These are phyloP conservation scores for Yamadazyma trypodendri DNA, from an alignment of 1,139 yeast genomes.

Conservation along the genomic window DNA sequence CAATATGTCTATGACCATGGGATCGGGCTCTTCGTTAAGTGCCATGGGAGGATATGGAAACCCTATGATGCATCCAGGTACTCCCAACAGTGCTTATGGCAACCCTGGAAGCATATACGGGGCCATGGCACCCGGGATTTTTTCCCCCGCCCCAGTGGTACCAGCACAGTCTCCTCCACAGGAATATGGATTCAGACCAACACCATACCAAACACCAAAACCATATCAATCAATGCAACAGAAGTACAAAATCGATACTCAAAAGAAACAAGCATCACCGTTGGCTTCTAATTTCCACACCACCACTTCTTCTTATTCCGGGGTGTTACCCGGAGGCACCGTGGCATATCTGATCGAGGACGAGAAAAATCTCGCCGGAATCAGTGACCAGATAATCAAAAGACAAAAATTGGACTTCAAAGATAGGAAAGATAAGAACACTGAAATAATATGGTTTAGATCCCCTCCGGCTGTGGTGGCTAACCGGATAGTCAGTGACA, in stretches of 20 bases:
- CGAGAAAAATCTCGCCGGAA: constrained; percentile 16
- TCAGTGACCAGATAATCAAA: constrained; percentile 24
- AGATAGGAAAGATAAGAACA: constrained; percentile 18
- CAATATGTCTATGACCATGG: background rate
- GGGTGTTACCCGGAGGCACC: constrained; percentile 41
- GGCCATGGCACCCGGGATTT: constrained; percentile 1
- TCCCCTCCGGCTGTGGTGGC: constrained; percentile 69
- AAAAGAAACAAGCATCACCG: constrained; percentile 20
- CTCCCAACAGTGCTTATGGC: background rate
- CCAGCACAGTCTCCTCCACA: constrained; percentile 11
- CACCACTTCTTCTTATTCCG: constrained; percentile 36
- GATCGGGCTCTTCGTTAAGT: background rate
- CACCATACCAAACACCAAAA: constrained; percentile 19
- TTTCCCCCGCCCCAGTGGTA: background rate
- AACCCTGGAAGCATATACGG: constrained; percentile 1
- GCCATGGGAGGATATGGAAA: background rate
- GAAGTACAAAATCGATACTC: constrained; percentile 11
- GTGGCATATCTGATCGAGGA: constrained; percentile 36
- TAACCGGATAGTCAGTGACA: constrained; percentile 42
- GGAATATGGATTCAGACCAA: constrained; percentile 17
- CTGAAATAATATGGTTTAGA: constrained; percentile 73
- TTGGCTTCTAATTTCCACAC: constrained; percentile 27
- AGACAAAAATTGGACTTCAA: constrained; percentile 19
- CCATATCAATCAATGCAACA: constrained; percentile 20
- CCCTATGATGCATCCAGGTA: constrained; percentile 1